These are phyloP conservation scores for Albizia julibrissin DNA, from an alignment of 306 rosid species.

Conservation along the genomic window DNA sequence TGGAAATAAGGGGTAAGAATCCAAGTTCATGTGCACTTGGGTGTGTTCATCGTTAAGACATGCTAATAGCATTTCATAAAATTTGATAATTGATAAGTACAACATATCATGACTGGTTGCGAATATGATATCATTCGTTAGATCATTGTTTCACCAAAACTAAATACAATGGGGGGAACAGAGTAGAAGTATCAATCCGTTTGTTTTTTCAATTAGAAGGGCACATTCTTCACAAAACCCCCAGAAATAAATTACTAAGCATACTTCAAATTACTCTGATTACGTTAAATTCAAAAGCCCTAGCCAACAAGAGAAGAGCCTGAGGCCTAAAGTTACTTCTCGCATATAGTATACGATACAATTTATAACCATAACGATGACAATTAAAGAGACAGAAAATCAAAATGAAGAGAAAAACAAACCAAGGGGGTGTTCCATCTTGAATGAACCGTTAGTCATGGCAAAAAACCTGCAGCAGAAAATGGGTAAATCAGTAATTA, in stretches of 20 bases:
- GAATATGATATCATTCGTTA: background rate
- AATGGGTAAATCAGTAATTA: background rate
- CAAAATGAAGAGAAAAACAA: conserved; percentile 10
- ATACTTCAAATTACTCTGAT: background rate
- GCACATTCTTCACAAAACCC: background rate
- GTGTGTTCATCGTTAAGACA: background rate
- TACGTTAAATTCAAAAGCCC: background rate
- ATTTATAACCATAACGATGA: background rate
- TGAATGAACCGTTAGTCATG: conserved; percentile 55
- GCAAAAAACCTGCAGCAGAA: conserved; percentile 33
- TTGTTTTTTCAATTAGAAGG: background rate
- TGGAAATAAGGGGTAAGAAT: background rate
- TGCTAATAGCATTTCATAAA: background rate
- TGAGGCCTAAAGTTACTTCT: background rate
- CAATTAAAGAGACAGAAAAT: background rate
- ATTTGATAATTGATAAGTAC: background rate
- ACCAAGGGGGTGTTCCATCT: conserved; percentile 57
- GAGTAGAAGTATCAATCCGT: background rate
- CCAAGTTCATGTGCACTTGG: background rate
- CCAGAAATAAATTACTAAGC: background rate
- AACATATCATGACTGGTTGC: background rate
- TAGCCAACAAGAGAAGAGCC: background rate
- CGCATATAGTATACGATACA: background rate
- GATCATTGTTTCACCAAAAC: conserved; percentile 20
- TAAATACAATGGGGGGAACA: background rate